Base-by-base conservation (phyloP, 2,329 filamentous ascomycete genomes). In the Talaromyces marneffei region DNA sequence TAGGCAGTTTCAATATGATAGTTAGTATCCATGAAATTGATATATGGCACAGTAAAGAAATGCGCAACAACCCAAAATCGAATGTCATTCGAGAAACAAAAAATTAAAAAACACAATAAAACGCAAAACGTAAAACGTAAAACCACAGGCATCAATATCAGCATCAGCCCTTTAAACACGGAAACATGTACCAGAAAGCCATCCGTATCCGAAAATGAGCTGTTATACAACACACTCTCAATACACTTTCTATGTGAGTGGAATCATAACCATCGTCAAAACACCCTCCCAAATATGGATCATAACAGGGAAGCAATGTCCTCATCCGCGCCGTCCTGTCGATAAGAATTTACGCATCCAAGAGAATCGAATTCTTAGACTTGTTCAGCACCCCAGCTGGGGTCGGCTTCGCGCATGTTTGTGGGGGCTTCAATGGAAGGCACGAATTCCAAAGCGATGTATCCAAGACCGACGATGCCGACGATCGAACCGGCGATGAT, bases 361-460 rank as follows among this genome's bases (percentile, higher is more conserved):
- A 12, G 9, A 52, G 10, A n/a, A n/a, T 16, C 48, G n/a, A 35
- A 20, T 52, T 14, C 16, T 76, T 86, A 90, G 68, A 91, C 87
- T 79, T 90, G 86, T 80, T 91, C 88, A 64, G 88, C 87, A 61
- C 88, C 88, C 88, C 88, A 91, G 69, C 87, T 86, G 66, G 84
- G 82, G 70, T 91, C 88, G 65, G 85, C 85, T 74, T 91, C 88
- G 74, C 89, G 86, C 89, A 92, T 92, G 80, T 90, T 92, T 74
- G 86, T 84, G 9, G 89, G 89, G 54, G 89, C 87, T 77, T 92
- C 89, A 72, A 92, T 90, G 64, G 87, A 89, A 31, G 89, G 89
- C 65, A 91, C 80, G 74, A 89, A 92, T 76, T 92, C 89, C 71
- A 92, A 83, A 53, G 78, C 86, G 66, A 84, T 78, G 79, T 97